Evolutionary conservation across 2,329 filamentous ascomycete species (phyloP), one percentile per base, ranked within the genome.

Genomic region (Fusarium penzigii): DNA sequence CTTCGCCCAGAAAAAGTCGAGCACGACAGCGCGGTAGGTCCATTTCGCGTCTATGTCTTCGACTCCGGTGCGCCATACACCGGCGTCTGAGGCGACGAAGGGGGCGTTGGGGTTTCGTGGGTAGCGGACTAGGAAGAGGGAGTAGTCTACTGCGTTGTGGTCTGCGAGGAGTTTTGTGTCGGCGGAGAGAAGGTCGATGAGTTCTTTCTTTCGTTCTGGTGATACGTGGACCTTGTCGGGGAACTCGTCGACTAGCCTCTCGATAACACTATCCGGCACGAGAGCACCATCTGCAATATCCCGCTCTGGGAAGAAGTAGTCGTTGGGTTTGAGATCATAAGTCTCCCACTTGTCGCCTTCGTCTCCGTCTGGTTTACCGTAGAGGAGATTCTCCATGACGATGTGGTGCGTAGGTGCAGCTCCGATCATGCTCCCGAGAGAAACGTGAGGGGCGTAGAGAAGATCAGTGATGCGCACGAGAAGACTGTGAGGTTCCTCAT

Each of bases 1-100:
- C 69, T 87, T 89, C 0, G 86, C 83, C 88, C 88, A 91, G 74
- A 91, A 90, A 71, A 92, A 91, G 68, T 91, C 88, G 34, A 91
- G 74, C 13, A 91, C 70, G 0, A 86, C 79, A 4, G 81, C 85
- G 3, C 87, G 79, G 63, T 89, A 91, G 12, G 85, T 73, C 76
- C 85, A 87, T 59, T 83, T 82, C 0, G 82, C 82, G 61, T 89
- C 84, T 0, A 78, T 73, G 10, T 85, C 87, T 1, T 70, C 59
- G 0, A 90, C 63, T 0, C 88, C 88, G 0, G 74, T 79, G 11
- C 87, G 76, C 87, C 87, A 91, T 0, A 61, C 55, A 6, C 65
- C 54, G 1, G 61, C 59, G 3, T 63, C 53, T 6, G 65, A 65
- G 9, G 48, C 12, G 5, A 58, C 55, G 3, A 14, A 17, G 1